These are phyloP conservation scores for Xylariaceae sp. DNA, from an alignment of 2,329 filamentous ascomycete species.

Conservation along the genomic window DNA sequence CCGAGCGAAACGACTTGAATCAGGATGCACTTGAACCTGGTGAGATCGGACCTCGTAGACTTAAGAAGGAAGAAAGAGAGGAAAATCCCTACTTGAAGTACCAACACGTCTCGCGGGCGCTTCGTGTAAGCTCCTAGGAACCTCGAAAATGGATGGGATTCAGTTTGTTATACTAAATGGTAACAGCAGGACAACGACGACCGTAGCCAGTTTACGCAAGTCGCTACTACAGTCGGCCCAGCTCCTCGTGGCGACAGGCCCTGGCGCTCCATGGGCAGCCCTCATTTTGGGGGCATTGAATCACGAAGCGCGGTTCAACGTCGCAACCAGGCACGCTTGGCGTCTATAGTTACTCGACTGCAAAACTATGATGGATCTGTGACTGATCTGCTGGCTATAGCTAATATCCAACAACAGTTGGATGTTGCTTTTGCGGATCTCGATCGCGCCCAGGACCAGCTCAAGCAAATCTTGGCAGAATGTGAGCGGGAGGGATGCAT, in stretches of 20 bases:
- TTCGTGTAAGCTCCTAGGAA: constrained; percentile 2
- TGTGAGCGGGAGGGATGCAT: constrained; percentile 13
- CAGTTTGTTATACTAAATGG: not conserved
- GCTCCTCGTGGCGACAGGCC: not conserved
- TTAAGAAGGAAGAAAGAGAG: constrained; percentile 1
- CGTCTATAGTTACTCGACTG: constrained; percentile 8
- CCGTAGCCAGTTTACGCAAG: constrained; percentile 4
- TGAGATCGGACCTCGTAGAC: not conserved
- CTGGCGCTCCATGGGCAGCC: not conserved
- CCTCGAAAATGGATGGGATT: not conserved
- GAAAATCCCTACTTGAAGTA: not conserved
- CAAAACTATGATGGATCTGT: constrained; percentile 15
- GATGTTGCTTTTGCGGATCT: constrained; percentile 12
- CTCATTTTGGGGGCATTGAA: not conserved
- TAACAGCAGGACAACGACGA: not conserved
- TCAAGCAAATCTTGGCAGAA: constrained; percentile 9
- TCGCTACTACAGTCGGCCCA: not conserved
- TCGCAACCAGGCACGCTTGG: constrained; percentile 12
- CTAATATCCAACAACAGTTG: constrained; percentile 13
- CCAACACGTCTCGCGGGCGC: not conserved
- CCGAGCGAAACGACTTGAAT: not conserved
- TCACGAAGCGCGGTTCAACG: constrained; percentile 1
- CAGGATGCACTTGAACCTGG: constrained; percentile 1
- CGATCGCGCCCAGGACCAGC: constrained; percentile 9
- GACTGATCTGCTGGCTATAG: constrained; percentile 12